Conservation (phyloP, 108 stramenopile species). For the Licmophora abbreviata region DNA sequence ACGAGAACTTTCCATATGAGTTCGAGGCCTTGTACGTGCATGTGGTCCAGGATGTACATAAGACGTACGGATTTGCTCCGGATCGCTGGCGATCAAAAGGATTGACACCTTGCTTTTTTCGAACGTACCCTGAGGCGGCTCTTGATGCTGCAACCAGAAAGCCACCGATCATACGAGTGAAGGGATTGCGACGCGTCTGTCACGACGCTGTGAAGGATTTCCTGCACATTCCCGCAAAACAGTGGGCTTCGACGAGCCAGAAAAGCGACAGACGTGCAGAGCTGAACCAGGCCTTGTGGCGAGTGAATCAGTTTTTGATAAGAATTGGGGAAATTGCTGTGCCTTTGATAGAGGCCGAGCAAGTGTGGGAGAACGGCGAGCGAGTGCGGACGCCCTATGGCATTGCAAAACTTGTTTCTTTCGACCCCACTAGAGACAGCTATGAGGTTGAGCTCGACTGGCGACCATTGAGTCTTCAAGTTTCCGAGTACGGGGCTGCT, state of each 20-base stretch:
- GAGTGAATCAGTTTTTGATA: constrained; percentile 54
- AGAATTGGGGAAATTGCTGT: constrained; percentile 32
- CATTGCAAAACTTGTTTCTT: constrained; percentile 49
- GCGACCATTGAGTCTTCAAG: constrained; percentile 75
- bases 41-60: constrained; percentile 56
- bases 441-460: constrained; percentile 85
- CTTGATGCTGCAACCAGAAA: constrained; percentile 76
- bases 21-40: constrained; percentile 90
- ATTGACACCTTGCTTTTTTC: constrained; percentile 81
- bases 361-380: constrained; percentile 60
- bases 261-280: constrained; percentile 66
- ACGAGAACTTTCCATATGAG: constrained; percentile 70
- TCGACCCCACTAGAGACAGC: constrained; percentile 61
- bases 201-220: constrained; percentile 80
- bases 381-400: constrained; percentile 82
- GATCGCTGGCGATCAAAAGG: constrained; percentile 69
- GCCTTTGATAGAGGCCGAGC: constrained; percentile 48
- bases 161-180: constrained; percentile 74
- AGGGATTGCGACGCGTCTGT: constrained; percentile 70
- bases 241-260: constrained; percentile 67
- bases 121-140: constrained; percentile 90
- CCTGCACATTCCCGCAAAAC: constrained; percentile 43
- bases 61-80: constrained; percentile 72
- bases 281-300: constrained; percentile 78
- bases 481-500: constrained; percentile 42